Evolutionary conservation across 108 stramenopile species (phyloP), one percentile per base, ranked within the genome.

Genomic region (Cyclotella choctawhatcheeana): DNA sequence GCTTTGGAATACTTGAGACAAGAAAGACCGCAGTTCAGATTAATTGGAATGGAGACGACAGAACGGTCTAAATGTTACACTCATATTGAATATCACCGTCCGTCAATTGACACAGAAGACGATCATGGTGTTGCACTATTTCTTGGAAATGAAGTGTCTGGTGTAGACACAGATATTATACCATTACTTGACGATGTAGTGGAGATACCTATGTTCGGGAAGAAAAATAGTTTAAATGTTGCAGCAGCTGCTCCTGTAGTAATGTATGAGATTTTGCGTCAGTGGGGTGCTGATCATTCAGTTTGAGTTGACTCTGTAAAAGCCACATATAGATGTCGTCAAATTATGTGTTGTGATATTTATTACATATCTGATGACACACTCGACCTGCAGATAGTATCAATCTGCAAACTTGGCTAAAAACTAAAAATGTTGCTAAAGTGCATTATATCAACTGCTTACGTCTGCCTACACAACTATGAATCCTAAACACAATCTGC

Each of bases 61-160:
- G 85, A 90, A 68, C 44, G 69, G n/a, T 87, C 86, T 61, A 51
- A 69, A 60, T 34, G 63, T 16, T 94, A 92, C 47, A 88, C 86
- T 0, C 13, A 73, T 7, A 33, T 86, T 13, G 10, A 74, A 61
- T 91, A 81, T 73, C 78, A 74, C 35, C 64, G 75, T 30, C 47
- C 61, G 34, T 62, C 21, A 43, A 51, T 61, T 17, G 54, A 70
- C 8, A 30, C 64, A 22, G 52, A 58, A 40, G n/a, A 17, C 33
- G 43, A 3, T 21, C 40, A 59, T 30, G 87, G 88, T 35, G 76
- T 84, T 45, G 86, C 81, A 2, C 75, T 96, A 63, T 80, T 96
- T 8, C 67, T 96, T 0, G 95, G 95, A 10, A 96, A 96, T 58
- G 95, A 96, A 79, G 90, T 96, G 31, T 94, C 87, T 47, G 88